Base-by-base conservation (phyloP, 345 rosid genomes). In the Ailanthus altissimus region DNA sequence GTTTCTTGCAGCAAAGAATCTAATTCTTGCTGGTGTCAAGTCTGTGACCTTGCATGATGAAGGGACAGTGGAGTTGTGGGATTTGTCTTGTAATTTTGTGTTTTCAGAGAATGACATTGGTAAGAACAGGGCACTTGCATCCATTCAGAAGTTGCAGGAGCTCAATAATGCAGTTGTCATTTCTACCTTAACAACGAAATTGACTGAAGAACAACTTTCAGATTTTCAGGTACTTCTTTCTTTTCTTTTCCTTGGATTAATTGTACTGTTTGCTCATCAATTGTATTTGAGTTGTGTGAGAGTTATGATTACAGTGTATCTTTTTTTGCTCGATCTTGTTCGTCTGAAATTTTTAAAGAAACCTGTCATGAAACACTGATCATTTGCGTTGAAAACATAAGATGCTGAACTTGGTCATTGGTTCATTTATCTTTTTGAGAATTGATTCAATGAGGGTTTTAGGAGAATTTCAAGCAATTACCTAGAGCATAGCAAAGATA, bases 11-110 rank as follows among this genome's bases (percentile, higher is more conserved):
- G 99, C 99, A 12, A 97, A 97, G 87, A 97, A 97, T 82, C 97
- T 97, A 40, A 83, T 94, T 73, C 97, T 97, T 62, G 98, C 98
- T 68, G 99, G 99, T 69, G 99, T 94, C 63, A 97, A 97, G 92
- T 97, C 98, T 56, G 96, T 97, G 75, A 91, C 98, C 14, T 80
- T 97, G 87, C 99, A 97, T 62, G 99, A 97, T 81, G 97, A 92
- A 81, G 90, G 89, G 23, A 79, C 54, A 11, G 95, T 94, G 46
- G 97, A 94, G 85, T 80, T 89, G 70, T 97, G 98, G 99, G 99
- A 97, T 84, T 81, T 97, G 83, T 90, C 97, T 5, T 84, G 98
- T 82, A 92, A 92, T 83, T 97, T 97, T 76, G 77, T 89, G 74
- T 93, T 94, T 78, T 79, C 96, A 1, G 97, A 94, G 90, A 85